Conservation (phyloP, 202 grass and related monocot genomes). For the Setaria italica region DNA sequence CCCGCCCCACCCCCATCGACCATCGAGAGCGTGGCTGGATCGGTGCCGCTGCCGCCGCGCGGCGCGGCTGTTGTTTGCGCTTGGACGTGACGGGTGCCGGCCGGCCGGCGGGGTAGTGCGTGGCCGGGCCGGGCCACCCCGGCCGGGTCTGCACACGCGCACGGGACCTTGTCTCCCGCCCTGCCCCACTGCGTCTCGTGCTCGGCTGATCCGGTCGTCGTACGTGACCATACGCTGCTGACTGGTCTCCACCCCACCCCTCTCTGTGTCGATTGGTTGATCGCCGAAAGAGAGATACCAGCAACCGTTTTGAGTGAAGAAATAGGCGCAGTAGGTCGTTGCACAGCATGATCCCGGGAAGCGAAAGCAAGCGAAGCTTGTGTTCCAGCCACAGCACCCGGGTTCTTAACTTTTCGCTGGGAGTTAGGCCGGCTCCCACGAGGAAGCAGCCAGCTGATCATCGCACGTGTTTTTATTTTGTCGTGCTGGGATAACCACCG, state of each 20-base stretch:
- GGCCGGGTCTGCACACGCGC: slow-evolving; percentile 23
- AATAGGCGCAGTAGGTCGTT: neutral
- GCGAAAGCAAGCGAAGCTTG: neutral
- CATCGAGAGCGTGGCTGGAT: neutral
- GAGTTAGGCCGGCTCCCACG: slow-evolving; percentile 8
- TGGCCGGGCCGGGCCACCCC: slow-evolving; percentile 20
- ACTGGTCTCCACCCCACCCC: neutral
- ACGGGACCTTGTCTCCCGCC: slow-evolving; percentile 29
- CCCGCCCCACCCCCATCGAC: neutral
- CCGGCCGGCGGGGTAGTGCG: neutral
- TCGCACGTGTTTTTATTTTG: neutral
- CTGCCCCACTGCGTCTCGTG: neutral
- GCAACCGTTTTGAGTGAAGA: neutral
- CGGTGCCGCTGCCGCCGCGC: neutral
- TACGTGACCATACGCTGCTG: slow-evolving; percentile 29
- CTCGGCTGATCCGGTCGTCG: neutral
- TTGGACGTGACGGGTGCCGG: neutral
- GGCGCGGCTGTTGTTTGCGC: neutral
- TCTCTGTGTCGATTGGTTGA: neutral
- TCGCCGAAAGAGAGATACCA: neutral
- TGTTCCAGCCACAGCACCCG: neutral
- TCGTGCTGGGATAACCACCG: neutral
- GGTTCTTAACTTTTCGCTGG: neutral
- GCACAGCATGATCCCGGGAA: neutral
- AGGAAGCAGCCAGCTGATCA: neutral